Base-by-base conservation (phyloP, 2,329 filamentous ascomycete species). In the Hirsutella thompsonii region DNA sequence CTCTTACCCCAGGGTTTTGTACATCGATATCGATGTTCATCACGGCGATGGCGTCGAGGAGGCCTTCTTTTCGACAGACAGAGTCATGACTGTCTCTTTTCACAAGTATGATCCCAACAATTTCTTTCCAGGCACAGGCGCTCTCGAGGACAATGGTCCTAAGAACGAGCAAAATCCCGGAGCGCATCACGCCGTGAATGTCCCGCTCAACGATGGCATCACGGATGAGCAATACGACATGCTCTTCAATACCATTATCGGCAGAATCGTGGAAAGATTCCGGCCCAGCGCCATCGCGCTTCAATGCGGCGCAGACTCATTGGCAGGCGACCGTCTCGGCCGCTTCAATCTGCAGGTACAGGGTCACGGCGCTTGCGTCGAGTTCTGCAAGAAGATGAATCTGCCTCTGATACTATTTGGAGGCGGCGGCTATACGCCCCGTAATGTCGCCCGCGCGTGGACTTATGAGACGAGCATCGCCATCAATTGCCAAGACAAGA, bases 301-400 rank as follows among this genome's bases (percentile, higher is more conserved):
- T 2, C 92, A 98, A 62, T 96, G 92, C 56, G 92, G 92, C 44
- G 92, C 90, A 36, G 92, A 98, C 67, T 93, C 85, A 33, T 74
- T 98, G 1, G 90, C 89, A 32, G 90, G 92, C 47, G 92, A 98
- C 62, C 76, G 92, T 19, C 76, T 98, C 0, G 92, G 92, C 38
- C 83, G 88, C 47, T 98, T 98, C 72, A 98, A 96, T 57, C 77
- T 98, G 45, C 93, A 94, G 59, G 92, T 98, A 45, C 81, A 87
- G 57, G 90, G 89, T 13, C 92, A 98, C 62, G 90, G 88, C 40
- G 81, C 82, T 48, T 98, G 92, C 59, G 86, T 95, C 44, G 78
- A 81, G 38, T 95, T 83, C 53, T 87, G 89, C 61, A 96, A 96
- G 61, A 76, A 70, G 37, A 77, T 88, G 47, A 71, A 74, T 6